Conservation (phyloP, 768 basidiomycete species). For the Rubroboletus pulcherrimus region DNA sequence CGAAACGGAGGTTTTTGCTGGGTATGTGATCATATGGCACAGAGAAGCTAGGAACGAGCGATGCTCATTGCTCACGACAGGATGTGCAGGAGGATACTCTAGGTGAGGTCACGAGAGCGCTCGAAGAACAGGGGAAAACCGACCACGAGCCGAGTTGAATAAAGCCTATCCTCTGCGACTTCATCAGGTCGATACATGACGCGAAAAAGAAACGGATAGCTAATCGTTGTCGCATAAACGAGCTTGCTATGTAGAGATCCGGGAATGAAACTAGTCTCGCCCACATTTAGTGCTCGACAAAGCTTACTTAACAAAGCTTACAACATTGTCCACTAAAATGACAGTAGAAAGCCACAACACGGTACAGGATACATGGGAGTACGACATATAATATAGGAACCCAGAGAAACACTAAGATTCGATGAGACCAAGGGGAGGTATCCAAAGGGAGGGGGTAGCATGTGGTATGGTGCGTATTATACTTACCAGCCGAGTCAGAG, state of each 20-base stretch:
- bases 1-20: background rate
- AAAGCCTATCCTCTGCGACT: background rate
- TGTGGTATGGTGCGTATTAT: conserved; percentile 4
- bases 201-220: background rate
- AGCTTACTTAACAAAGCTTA: background rate
- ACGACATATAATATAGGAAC: background rate
- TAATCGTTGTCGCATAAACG: background rate
- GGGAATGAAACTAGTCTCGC: background rate
- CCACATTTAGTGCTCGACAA: background rate
- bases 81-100: no score
- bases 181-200: background rate
- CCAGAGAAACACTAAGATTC: background rate
- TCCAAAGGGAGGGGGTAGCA: conserved; percentile 2
- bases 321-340: conserved; percentile 8
- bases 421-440: background rate
- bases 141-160: background rate
- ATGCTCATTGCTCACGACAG: no score
- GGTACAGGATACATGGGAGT: conserved; percentile 8
- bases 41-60: no score
- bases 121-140: background rate
- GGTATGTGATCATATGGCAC: no score
- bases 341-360: conserved; percentile 3
- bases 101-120: background rate
- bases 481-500: background rate
- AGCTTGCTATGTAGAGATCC: background rate